phyloP scores from a whole-genome alignment of 345 rosid genomes.

The Excoecaria cochinchinensis region DNA sequence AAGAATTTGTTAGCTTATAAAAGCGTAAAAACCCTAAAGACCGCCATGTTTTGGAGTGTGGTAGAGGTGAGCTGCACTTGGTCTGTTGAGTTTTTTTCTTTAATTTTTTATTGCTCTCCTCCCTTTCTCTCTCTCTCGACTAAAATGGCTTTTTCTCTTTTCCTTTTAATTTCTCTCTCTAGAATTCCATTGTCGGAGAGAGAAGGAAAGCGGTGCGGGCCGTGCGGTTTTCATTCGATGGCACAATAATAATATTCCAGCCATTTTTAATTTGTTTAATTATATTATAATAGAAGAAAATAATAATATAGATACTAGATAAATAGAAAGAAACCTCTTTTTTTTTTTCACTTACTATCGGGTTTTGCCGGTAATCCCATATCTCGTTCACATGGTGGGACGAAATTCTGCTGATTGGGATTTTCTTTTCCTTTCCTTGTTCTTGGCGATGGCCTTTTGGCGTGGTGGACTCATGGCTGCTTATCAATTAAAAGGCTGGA shows the following conservation, averaged over 20 bases:
- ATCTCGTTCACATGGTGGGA: conserved; percentile 7
- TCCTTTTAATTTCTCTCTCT: conserved; percentile 29
- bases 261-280: neutral
- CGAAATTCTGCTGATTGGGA: neutral
- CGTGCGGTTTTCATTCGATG: conserved; percentile 17
- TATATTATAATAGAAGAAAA: neutral
- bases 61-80: conserved; percentile 28
- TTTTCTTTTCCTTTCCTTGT: neutral
- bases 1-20: neutral
- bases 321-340: no score
- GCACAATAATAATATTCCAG: conserved; percentile 30
- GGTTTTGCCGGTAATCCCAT: neutral
- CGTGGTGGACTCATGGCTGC: no score
- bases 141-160: neutral
- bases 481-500: neutral
- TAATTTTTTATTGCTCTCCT: neutral
- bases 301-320: neutral
- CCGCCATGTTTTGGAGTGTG: conserved; percentile 18
- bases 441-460: conserved; percentile 1
- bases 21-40: conserved; percentile 20
- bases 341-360: neutral
- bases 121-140: conserved; percentile 31
- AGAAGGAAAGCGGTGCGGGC: conserved; percentile 11
- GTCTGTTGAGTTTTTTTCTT: conserved; percentile 12
- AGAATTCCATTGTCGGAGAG: conserved; percentile 34